Percentiles rank a stretch among this genome's conserved stretches.
These are phyloP conservation scores for Hemisphaericaspora lyxosophila DNA, from an alignment of 1,139 yeast genomes.

Conservation along the genomic window DNA sequence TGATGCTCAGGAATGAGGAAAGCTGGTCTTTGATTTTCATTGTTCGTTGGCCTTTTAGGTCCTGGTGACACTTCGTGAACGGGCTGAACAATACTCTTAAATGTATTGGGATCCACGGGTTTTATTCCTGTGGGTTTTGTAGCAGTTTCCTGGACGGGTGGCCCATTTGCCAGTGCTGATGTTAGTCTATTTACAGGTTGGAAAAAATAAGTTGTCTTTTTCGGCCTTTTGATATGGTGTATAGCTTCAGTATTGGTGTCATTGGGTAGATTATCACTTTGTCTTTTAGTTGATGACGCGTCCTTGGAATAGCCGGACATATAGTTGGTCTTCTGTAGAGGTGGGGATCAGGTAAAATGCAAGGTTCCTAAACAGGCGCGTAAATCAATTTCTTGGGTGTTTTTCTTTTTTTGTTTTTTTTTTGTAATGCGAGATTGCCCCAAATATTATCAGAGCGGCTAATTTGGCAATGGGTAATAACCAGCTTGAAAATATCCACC, in stretches of 20 bases:
- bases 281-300: neutral
- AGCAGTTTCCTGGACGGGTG: neutral
- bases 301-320: neutral
- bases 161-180: neutral
- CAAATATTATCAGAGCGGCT: no score
- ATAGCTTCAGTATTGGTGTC: slow-evolving; percentile 12
- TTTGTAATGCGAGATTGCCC: no score
- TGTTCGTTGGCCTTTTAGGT: slow-evolving; percentile 2
- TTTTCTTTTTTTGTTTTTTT: slow-evolving; percentile 12
- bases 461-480: no score
- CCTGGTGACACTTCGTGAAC: slow-evolving; percentile 6
- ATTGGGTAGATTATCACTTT: slow-evolving; percentile 1
- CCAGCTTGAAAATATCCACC: no score
- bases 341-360: neutral
- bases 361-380: no score
- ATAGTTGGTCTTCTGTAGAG: neutral
- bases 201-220: slow-evolving; percentile 39
- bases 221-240: slow-evolving; percentile 17
- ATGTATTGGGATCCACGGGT: slow-evolving; percentile 9
- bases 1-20: slow-evolving; percentile 20
- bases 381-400: neutral
- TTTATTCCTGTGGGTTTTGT: slow-evolving; percentile 7
- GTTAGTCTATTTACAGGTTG: slow-evolving; percentile 34
- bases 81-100: slow-evolving; percentile 9
- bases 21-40: neutral